Evolutionary conservation across 805 yeast genomes (phyloP).

Genomic region (Suhomyces pyralidae): DNA sequence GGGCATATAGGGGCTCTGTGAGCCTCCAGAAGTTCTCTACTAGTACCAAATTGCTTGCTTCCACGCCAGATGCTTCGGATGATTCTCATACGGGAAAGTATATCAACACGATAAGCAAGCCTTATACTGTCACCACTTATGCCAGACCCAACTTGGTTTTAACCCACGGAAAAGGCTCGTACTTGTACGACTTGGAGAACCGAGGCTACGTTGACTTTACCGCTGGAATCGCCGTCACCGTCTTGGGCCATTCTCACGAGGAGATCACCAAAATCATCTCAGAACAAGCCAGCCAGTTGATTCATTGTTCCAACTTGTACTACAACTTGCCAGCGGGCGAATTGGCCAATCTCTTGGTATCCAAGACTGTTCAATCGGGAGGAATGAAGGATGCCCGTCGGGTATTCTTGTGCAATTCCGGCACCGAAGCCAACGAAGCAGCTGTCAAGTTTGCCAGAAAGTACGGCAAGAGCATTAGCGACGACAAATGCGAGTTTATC

Average conservation of each 20-base stretch:
- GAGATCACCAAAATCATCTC: constrained; percentile 66
- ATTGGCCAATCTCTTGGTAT: constrained; percentile 67
- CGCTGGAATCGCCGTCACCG: constrained; percentile 97
- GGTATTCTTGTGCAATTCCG: constrained; percentile 63
- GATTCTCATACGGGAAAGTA: constrained; percentile 35
- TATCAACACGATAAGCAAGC: constrained; percentile 45
- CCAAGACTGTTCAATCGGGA: constrained; percentile 63
- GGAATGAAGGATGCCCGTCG: constrained; percentile 80
- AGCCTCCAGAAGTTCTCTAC: neutral
- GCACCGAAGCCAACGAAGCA: constrained; percentile 59
- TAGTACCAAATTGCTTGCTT: constrained; percentile 5
- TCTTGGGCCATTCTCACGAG: constrained; percentile 81
- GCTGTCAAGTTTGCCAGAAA: constrained; percentile 71
- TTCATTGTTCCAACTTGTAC: constrained; percentile 85
- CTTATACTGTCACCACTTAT: constrained; percentile 71
- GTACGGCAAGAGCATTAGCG: constrained; percentile 57
- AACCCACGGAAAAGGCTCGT: constrained; percentile 78
- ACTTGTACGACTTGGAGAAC: constrained; percentile 75
- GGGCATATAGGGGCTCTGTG: neutral
- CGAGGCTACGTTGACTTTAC: constrained; percentile 83
- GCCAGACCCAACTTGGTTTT: constrained; percentile 75
- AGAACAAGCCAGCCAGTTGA: constrained; percentile 68
- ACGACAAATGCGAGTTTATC: constrained; percentile 68
- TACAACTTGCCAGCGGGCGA: constrained; percentile 83
- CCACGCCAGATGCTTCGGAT: constrained; percentile 26